A percentile compares a stretch with the other conserved stretches of the same genome.
Conservation (phyloP, 495 filamentous ascomycete genomes). For the Entonaema liquescens region DNA sequence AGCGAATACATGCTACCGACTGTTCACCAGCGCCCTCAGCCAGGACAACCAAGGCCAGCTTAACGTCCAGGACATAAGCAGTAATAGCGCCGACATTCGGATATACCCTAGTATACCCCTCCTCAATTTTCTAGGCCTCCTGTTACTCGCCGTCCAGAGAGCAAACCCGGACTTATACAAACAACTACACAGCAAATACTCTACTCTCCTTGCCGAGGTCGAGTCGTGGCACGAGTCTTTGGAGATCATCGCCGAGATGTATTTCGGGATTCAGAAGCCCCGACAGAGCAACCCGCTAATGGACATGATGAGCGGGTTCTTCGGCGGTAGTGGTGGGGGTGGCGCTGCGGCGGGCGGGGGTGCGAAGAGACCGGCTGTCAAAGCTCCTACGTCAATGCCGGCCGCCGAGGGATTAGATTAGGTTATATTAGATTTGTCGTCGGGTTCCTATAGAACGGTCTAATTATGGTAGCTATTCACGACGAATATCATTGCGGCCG, state of each 20-base stretch:
- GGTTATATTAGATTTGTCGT: constrained; percentile 1
- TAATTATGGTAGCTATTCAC: constrained; percentile 15
- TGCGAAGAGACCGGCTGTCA: constrained; percentile 53
- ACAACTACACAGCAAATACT: constrained; percentile 83
- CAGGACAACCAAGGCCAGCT: constrained; percentile 71
- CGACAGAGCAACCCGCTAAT: constrained; percentile 87
- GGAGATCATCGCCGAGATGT: constrained; percentile 91
- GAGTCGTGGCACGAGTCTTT: constrained; percentile 82
- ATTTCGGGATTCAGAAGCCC: constrained; percentile 93
- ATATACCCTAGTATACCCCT: constrained; percentile 89
- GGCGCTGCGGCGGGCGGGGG: constrained; percentile 51
- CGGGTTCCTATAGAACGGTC: background rate
- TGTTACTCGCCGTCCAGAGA: constrained; percentile 84
- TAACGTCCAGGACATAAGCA: constrained; percentile 81
- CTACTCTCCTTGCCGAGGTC: constrained; percentile 75
- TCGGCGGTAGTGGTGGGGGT: constrained; percentile 71
- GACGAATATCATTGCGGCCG: constrained; percentile 40
- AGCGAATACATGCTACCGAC: constrained; percentile 79
- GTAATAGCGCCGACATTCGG: constrained; percentile 73
- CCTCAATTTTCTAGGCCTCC: constrained; percentile 87
- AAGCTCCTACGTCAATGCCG: constrained; percentile 57
- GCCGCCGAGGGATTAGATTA: constrained; percentile 63
- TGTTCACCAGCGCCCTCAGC: constrained; percentile 79
- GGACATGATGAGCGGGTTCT: constrained; percentile 97
- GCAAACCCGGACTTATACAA: constrained; percentile 82